Base-by-base conservation (phyloP, 306 rosid genomes). In the Abrus precatorius region DNA sequence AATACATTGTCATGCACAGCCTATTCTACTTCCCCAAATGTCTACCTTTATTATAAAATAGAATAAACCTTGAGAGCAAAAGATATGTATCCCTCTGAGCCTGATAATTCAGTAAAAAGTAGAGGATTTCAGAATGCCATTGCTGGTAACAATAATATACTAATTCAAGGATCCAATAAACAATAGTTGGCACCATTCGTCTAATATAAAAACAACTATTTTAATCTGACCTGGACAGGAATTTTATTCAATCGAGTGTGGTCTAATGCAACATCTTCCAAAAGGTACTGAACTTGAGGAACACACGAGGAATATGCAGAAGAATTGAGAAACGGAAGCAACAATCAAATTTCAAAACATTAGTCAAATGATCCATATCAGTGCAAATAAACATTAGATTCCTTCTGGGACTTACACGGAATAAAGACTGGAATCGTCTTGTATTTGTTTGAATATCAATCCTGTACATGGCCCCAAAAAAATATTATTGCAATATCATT, bases 81-180 rank as follows among this genome's bases (percentile, higher is more conserved):
- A 93, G 98, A 91, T 85, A 96, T 74, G 88, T 89, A 84, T 96
- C 99, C 82, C 98, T 84, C 80, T 92, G 99, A 83, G 91, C 97
- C 99, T 96, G 92, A 82, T 47, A 84, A 79, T 75, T 76, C 4
- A n/a, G 79, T 65, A 67, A 72, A 59, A 64, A 78, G 27, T 68
- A 75, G 75, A 73, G 63, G 70, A 62, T 67, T 80, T 57, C 69
- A 62, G 65, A 79, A 71, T 62, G 30, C 29, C n/a, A 38, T 52
- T 65, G 74, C 79, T 27, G 47, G 43, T 29, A 70, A 48, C 41
- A 77, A 72, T 53, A 77, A 56, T 57, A 83, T 55, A 55, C 7
- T 10, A 63, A 61, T 56, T 68, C 13, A 57, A 32, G 75, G 62
- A 45, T 64, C 55, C 55, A 63, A 36, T 59, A 34, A 79, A 14